Conservation (phyloP, 1,139 yeast species). For the Nematodospora anomalae region DNA sequence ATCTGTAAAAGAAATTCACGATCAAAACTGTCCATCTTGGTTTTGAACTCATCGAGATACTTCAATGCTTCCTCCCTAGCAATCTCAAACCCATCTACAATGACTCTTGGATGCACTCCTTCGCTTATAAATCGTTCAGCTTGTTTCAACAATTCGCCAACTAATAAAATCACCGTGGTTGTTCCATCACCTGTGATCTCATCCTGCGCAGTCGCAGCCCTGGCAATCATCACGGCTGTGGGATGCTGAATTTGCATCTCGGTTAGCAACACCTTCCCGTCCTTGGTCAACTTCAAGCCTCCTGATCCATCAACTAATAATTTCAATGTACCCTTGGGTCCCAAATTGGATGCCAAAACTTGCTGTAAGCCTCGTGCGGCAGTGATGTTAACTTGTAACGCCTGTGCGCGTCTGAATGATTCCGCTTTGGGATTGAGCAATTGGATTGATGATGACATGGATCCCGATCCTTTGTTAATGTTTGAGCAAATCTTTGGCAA, state of each 20-base stretch:
- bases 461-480: no score
- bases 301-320: conserved; percentile 98
- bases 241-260: conserved; percentile 99
- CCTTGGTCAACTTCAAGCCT: conserved; percentile 90
- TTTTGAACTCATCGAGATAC: conserved; percentile 62
- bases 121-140: conserved; percentile 90
- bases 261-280: conserved; percentile 88
- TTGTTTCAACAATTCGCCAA: conserved; percentile 92
- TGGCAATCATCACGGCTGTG: conserved; percentile 98
- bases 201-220: conserved; percentile 98
- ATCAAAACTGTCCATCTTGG: conserved; percentile 53
- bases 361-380: conserved; percentile 97
- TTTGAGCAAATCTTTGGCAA: not conserved
- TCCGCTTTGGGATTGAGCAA: conserved; percentile 96
- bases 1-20: conserved; percentile 89
- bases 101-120: conserved; percentile 93
- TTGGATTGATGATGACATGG: conserved; percentile 68
- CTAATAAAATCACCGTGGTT: conserved; percentile 92
- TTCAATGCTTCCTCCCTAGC: conserved; percentile 77
- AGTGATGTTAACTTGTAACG: conserved; percentile 88
- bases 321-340: conserved; percentile 96
- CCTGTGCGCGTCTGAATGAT: conserved; percentile 90
- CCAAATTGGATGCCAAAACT: conserved; percentile 86
- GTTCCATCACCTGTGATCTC: conserved; percentile 99
- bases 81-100: conserved; percentile 91